Evolutionary conservation across 2,329 filamentous ascomycete species (phyloP).

Genomic region (Exophiala sp.): DNA sequence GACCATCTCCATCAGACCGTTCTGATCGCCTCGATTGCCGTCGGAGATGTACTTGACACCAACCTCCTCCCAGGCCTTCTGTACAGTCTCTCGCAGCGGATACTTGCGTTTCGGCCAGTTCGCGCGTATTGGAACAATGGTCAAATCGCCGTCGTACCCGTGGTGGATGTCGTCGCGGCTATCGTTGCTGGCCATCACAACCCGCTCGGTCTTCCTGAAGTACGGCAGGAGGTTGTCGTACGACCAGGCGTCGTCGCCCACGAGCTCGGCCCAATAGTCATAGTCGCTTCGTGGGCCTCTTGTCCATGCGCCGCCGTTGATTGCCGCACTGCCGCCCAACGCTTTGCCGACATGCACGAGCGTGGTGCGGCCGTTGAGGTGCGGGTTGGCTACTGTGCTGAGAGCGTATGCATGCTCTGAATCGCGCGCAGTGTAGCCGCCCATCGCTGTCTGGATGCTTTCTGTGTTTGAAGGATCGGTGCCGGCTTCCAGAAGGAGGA

Average conservation of each 20-base stretch:
- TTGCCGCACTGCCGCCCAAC: slow-evolving; percentile 41
- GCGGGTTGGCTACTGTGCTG: slow-evolving; percentile 2
- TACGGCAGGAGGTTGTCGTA: slow-evolving; percentile 48
- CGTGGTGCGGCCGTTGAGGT: slow-evolving; percentile 5
- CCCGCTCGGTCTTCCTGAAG: slow-evolving; percentile 40
- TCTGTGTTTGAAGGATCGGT: slow-evolving; percentile 7
- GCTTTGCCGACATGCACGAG: slow-evolving; percentile 32
- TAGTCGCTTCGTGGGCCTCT: slow-evolving; percentile 46
- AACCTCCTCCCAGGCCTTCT: slow-evolving; percentile 38
- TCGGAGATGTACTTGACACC: slow-evolving; percentile 31
- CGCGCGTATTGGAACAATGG: slow-evolving; percentile 2
- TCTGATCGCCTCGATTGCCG: slow-evolving; percentile 31
- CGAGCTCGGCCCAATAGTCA: slow-evolving; percentile 44
- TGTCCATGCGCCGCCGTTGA: slow-evolving; percentile 42
- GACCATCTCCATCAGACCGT: slow-evolving; percentile 31
- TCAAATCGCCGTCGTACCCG: slow-evolving; percentile 11
- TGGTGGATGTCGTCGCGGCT: slow-evolving; percentile 11
- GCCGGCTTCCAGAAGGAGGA: slow-evolving; percentile 21
- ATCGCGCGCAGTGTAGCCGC: neutral
- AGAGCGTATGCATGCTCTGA: slow-evolving; percentile 8
- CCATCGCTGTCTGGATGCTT: neutral
- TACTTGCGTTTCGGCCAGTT: slow-evolving; percentile 29
- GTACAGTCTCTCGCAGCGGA: slow-evolving; percentile 36
- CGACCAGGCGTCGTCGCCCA: slow-evolving; percentile 45
- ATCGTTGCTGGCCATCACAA: neutral